These are phyloP conservation scores for Dactylellina haptotyla DNA, from an alignment of 2,329 filamentous ascomycete species.

Conservation along the genomic window DNA sequence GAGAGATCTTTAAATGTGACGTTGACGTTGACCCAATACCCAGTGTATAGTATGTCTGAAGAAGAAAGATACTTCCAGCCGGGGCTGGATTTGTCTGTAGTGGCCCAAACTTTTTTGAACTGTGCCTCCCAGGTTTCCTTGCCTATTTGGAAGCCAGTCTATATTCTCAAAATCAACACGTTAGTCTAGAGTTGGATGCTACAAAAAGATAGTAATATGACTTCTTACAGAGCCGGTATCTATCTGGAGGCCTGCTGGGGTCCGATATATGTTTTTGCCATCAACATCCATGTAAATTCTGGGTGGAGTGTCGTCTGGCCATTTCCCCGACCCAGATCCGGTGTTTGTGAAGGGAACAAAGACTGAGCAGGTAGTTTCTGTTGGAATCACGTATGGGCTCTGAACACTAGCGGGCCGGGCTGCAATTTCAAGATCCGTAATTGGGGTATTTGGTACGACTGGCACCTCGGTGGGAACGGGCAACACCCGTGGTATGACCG, in stretches of 20 bases:
- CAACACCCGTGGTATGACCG: not conserved
- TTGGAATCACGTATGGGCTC: not conserved
- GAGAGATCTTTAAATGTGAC: conserved; percentile 26
- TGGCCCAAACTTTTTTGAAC: conserved; percentile 19
- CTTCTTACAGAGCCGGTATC: conserved; percentile 41
- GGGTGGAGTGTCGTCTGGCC: conserved; percentile 11
- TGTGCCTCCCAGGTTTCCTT: conserved; percentile 11
- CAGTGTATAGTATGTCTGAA: conserved; percentile 31
- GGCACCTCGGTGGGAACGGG: conserved; percentile 4
- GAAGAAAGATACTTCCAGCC: conserved; percentile 42
- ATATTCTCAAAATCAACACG: not conserved
- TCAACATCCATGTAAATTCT: conserved; percentile 26
- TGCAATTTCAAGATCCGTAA: conserved; percentile 1
- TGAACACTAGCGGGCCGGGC: conserved; percentile 13
- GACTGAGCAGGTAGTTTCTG: not conserved
- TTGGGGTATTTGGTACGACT: conserved; percentile 10
- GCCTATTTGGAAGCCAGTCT: conserved; percentile 42
- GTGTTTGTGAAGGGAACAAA: conserved; percentile 21
- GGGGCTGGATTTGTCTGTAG: conserved; percentile 8
- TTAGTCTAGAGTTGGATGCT: not conserved
- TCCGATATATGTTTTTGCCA: conserved; percentile 13
- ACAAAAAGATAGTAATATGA: too few relatives aligned
- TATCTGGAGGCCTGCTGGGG: not conserved
- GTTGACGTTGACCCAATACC: conserved; percentile 39
- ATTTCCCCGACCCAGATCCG: not conserved